Evolutionary conservation across 805 yeast genomes (phyloP), one percentile per base, ranked within the genome.

Genomic region (Wickerhamiella kurtzmanii): DNA sequence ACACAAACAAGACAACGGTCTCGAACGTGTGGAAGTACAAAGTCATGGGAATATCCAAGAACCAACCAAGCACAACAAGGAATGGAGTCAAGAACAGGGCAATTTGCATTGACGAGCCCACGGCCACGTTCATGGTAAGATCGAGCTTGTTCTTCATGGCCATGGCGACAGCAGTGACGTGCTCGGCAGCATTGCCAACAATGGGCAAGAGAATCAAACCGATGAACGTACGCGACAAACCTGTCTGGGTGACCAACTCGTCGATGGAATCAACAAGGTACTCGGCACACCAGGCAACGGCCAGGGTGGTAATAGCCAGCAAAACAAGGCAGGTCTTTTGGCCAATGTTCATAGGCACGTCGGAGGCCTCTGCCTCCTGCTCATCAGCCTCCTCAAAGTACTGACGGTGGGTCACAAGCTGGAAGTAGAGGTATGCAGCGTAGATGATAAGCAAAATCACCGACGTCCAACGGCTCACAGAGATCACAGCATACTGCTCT

Each of bases 121-220:
- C 80, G 2, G 98, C 97, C 42, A 92, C 97, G 49, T 96, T 95
- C 55, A 92, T 75, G 13, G 98, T 96, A 50, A 92, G 74, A 63
- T 92, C 97, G 96, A 92, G 92, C 67, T 92, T 92, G 65, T 92
- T 85, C 67, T 87, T 2, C 74, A 79, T 77, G 19, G 98, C 97
- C 43, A 92, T 97, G 51, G 86, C 75, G 35, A 92, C 82, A 2
- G 97, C 95, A 17, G 98, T 92, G 45, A 86, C 97, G 64, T 92
- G 98, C 65, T 92, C 98, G 11, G 97, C 97, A 2, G 98, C 98
- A 59, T 92, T 92, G 48, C 97, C 98, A 22, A 92, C 97, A 52
- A 92, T 89, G 37, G 98, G 98, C 52, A 92, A 81, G 41, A 92
- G 77, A 56, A 92, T 81, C 55, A 92, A 71, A 62, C 97, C 97